These are phyloP conservation scores for Cercospora zeae-maydis DNA, from an alignment of 2,329 filamentous ascomycete genomes.

Conservation along the genomic window DNA sequence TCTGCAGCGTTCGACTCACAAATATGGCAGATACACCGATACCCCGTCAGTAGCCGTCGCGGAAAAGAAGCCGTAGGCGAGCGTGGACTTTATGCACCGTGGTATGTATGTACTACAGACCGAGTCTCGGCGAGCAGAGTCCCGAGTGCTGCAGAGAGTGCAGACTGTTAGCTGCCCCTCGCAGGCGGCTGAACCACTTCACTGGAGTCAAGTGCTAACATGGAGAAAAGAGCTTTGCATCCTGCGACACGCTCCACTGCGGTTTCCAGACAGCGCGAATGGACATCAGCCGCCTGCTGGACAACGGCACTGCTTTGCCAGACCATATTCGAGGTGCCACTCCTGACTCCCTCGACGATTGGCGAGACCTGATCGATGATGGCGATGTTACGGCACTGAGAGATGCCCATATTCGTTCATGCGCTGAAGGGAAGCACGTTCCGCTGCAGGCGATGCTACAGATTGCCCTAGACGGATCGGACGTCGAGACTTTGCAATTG, in stretches of 20 bases:
- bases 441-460: conserved; percentile 14
- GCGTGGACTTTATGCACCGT: background rate
- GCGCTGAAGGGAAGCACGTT: background rate
- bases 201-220: background rate
- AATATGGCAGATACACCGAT: background rate
- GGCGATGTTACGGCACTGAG: background rate
- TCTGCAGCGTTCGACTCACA: background rate
- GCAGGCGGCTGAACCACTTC: background rate
- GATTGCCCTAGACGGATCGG: background rate
- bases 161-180: background rate
- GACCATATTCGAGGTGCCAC: background rate
- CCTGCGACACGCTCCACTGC: background rate
- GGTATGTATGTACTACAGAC: background rate
- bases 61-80: background rate
- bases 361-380: background rate
- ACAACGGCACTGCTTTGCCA: background rate
- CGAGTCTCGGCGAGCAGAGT: background rate
- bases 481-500: conserved; percentile 4
- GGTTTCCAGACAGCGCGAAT: background rate
- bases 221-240: background rate
- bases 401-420: background rate
- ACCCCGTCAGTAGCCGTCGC: background rate
- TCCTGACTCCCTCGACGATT: background rate
- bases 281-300: conserved; percentile 8
- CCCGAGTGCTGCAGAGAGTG: background rate